Evolutionary conservation across 1,284 basidiomycete genomes (phyloP), one percentile per base, ranked within the genome.

Genomic region (Boletus smithii): DNA sequence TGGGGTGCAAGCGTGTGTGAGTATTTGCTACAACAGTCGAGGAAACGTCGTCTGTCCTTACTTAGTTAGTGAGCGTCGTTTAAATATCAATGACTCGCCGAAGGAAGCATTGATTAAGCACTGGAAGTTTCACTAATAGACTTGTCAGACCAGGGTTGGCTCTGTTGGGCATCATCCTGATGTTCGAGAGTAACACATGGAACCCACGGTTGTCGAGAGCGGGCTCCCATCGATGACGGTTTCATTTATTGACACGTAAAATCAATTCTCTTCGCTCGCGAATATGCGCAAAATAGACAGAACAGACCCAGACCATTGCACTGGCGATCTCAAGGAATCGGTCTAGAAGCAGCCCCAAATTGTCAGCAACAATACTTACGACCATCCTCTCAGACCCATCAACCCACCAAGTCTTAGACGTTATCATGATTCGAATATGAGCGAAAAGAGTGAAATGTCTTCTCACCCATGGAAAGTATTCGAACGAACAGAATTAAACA

Each of bases 61-160:
- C n/a, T n/a, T n/a, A n/a, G n/a, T n/a, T n/a, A n/a, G n/a, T n/a
- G n/a, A n/a, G n/a, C 49, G 48, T 62, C 40, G 51, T 57, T 33
- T 31, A 30, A 52, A 46, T 27, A 33, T 26, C 33, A 31, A 51
- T 55, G 30, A 60, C 57, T 58, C 40, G 55, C 61, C 51, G 44
- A 41, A 42, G 23, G 34, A 36, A 40, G 37, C 24, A 27, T 53
- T 35, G 26, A 56, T 46, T 36, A 45, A 46, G 16, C 41, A 18
- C 31, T 10, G 31, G 34, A 27, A 36, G 14, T 14, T 27, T 45
- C 38, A 29, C 47, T 48, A 42, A 57, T 54, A 40, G 40, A 44
- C 42, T 16, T 34, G 9, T 20, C 33, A 18, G 18, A n/a, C n/a
- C n/a, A n/a, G n/a, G n/a, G n/a, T n/a, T n/a, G n/a, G n/a, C n/a